A percentile compares a stretch with the other conserved stretches of the same genome.
These are phyloP conservation scores for Aspergillus neoniger DNA, from an alignment of 2,329 filamentous ascomycete species.

Conservation along the genomic window DNA sequence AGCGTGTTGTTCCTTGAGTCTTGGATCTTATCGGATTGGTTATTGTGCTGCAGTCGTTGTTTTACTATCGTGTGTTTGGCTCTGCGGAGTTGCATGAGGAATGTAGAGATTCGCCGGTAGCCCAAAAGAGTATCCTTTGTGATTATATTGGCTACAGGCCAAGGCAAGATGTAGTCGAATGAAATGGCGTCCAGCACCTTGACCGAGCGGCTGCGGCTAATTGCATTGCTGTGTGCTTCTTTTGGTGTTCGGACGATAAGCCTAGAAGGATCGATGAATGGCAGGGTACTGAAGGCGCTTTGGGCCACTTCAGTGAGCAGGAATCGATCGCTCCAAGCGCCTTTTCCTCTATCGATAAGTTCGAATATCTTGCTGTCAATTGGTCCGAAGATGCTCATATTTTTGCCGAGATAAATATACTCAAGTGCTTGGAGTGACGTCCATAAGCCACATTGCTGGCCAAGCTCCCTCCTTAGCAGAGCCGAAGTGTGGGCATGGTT, in stretches of 20 bases:
- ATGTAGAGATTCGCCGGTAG: slow-evolving; percentile 73
- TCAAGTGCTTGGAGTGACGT: slow-evolving; percentile 67
- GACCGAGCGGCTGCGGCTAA: slow-evolving; percentile 60
- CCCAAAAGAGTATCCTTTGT: slow-evolving; percentile 62
- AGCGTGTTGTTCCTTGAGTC: slow-evolving; percentile 38
- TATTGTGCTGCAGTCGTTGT: slow-evolving; percentile 40
- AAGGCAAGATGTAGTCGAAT: slow-evolving; percentile 67
- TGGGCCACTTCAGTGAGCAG: slow-evolving; percentile 76
- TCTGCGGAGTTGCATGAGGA: slow-evolving; percentile 76
- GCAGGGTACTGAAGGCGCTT: slow-evolving; percentile 62
- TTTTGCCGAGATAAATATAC: slow-evolving; percentile 72
- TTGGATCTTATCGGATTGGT: slow-evolving; percentile 43
- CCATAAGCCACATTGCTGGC: slow-evolving; percentile 68
- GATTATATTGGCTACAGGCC: slow-evolving; percentile 71
- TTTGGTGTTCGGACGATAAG: slow-evolving; percentile 60
- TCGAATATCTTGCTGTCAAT: slow-evolving; percentile 73
- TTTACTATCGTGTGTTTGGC: slow-evolving; percentile 67
- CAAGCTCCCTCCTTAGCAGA: slow-evolving; percentile 66
- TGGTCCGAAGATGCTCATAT: slow-evolving; percentile 67
- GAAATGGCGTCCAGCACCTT: slow-evolving; percentile 64
- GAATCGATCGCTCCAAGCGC: slow-evolving; percentile 77
- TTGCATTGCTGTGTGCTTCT: slow-evolving; percentile 45
- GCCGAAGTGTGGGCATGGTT: slow-evolving; percentile 71
- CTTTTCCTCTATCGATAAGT: slow-evolving; percentile 64
- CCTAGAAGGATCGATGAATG: slow-evolving; percentile 60